Evolutionary conservation across 106 monocot genomes (phyloP).

Genomic region (Apostasia shenzhenica): DNA sequence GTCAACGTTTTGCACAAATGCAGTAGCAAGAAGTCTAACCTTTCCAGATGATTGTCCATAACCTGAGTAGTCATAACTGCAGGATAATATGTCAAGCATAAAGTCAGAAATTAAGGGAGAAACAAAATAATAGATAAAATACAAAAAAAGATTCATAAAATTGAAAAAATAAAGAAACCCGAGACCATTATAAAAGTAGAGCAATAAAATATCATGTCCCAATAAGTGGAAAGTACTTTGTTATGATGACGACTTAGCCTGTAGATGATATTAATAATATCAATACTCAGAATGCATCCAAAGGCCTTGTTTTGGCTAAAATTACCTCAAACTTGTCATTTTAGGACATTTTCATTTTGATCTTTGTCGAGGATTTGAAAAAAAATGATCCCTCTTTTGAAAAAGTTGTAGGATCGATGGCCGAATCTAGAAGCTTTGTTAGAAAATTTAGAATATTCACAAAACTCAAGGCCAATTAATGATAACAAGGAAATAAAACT

Average conservation of each 20-base stretch:
- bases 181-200: not conserved
- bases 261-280: not conserved
- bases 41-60: slow-evolving; percentile 32
- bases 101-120: not conserved
- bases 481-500: too few species aligned
- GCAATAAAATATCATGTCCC: too few species aligned
- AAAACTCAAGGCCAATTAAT: too few species aligned
- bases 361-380: too few species aligned
- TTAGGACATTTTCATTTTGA: too few species aligned
- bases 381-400: too few species aligned
- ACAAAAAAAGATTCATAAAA: not conserved
- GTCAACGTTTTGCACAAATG: not conserved
- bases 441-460: too few species aligned
- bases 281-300: not conserved
- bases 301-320: not conserved
- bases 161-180: not conserved
- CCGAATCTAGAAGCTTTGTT: too few species aligned
- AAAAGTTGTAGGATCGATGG: too few species aligned
- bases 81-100: not conserved
- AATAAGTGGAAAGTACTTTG: too few species aligned
- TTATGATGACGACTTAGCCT: too few species aligned
- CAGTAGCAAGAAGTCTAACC: not conserved
- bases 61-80: slow-evolving; percentile 29
- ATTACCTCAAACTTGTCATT: too few species aligned
- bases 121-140: not conserved